A percentile compares a stretch with the other conserved stretches of the same genome.
These are phyloP conservation scores for Leccinum ochraceum DNA, from an alignment of 768 basidiomycete genomes.

Conservation along the genomic window DNA sequence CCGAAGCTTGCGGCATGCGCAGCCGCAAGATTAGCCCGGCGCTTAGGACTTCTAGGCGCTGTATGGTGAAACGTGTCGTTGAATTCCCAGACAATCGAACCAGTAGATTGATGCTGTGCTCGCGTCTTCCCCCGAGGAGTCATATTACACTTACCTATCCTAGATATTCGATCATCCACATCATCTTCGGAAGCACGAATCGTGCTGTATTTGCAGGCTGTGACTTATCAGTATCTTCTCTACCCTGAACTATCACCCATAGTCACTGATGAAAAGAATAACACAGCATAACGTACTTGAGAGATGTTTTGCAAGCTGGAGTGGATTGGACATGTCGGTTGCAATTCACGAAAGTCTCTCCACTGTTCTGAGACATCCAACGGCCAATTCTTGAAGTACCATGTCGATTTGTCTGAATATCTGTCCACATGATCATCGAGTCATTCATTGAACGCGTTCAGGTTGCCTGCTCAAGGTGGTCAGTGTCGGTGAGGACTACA, in stretches of 20 bases:
- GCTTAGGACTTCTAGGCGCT: neutral
- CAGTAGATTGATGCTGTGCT: neutral
- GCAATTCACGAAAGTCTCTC: neutral
- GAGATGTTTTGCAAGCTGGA: neutral
- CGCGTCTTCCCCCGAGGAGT: too few relatives aligned
- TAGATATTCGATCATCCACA: neutral
- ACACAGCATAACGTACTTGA: neutral
- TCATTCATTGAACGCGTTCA: neutral
- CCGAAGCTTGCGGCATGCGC: conserved; percentile 64
- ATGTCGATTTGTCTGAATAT: neutral
- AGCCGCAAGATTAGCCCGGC: conserved; percentile 64
- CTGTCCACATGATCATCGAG: neutral
- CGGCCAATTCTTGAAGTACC: neutral
- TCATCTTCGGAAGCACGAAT: neutral
- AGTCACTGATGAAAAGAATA: too few relatives aligned
- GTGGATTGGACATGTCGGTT: neutral
- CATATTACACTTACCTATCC: neutral
- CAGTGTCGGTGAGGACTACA: neutral
- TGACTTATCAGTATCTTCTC: neutral
- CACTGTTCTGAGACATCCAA: neutral
- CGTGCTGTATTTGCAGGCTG: neutral
- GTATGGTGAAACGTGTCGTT: neutral
- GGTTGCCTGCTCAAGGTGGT: neutral
- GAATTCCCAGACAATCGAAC: neutral
- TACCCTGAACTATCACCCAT: neutral